Conservation (phyloP, 2,329 filamentous ascomycete species). For the Ceratocystis lukuohia region DNA sequence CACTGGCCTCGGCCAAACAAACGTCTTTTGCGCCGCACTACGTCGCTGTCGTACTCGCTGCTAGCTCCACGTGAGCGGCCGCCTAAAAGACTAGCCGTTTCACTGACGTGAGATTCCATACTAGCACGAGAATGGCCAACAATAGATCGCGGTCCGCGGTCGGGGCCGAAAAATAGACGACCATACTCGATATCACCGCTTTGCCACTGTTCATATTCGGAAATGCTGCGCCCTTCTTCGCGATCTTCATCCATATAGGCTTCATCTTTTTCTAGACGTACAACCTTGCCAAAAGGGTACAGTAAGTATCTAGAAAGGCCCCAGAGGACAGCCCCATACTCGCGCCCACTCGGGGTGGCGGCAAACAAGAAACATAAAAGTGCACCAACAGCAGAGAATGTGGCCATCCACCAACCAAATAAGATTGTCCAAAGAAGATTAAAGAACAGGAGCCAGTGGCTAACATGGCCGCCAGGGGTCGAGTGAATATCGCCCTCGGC, state of each 20-base stretch:
- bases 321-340: constrained; percentile 75
- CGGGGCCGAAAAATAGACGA: constrained; percentile 86
- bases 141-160: constrained; percentile 55
- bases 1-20: constrained; percentile 92
- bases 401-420: constrained; percentile 93
- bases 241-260: constrained; percentile 89
- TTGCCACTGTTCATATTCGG: constrained; percentile 98
- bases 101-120: constrained; percentile 68
- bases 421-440: constrained; percentile 81
- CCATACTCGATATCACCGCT: constrained; percentile 93
- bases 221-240: constrained; percentile 91
- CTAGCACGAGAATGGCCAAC: constrained; percentile 78
- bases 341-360: constrained; percentile 63
- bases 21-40: constrained; percentile 49
- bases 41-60: constrained; percentile 24
- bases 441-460: constrained; percentile 70
- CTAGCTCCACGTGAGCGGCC: constrained; percentile 29
- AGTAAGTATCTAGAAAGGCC: constrained; percentile 77
- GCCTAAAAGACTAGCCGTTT: constrained; percentile 81
- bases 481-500: constrained; percentile 97
- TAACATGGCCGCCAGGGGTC: constrained; percentile 75
- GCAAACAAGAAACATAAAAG: constrained; percentile 66
- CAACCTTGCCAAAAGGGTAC: constrained; percentile 94
- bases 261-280: constrained; percentile 85
- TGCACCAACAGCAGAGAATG: constrained; percentile 61